Evolutionary conservation across 768 basidiomycete species (phyloP), one percentile per base, ranked within the genome.

Genomic region (Calocera viscosa): DNA sequence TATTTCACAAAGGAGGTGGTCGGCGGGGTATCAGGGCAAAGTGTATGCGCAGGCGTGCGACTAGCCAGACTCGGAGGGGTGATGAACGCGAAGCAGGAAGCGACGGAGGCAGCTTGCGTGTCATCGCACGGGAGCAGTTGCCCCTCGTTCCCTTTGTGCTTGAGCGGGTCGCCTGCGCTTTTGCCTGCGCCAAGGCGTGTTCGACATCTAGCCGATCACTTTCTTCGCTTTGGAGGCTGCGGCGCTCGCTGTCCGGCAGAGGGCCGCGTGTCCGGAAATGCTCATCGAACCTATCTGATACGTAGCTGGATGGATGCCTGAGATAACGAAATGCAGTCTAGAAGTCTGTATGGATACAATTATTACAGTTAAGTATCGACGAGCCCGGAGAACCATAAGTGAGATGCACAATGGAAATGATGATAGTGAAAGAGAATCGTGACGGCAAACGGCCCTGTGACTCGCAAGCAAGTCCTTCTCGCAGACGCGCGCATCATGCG

Each of bases 271-370:
- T 47, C 43, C 35, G 35, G 35, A 14, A 5, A 38, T 38, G 35
- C 35, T 5, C 35, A 14, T 38, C 24, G 43, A 5, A 24, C 8
- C 53, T 26, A 60, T 60, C 26, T 10, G 19, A 26, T 5, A 60
- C 16, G 22, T 28, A 26, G 53, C 53, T 60, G 53, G 30, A 60
- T 16, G 3, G 53, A 26, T 17, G 24, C 24, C 16, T 19, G 43
- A 60, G 24, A 60, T 28, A 11, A 2, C 14, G 10, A 32, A 28
- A 60, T 60, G 53, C 53, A 32, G 53, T 60, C 53, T 60, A 60
- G 24, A 60, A 60, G 53, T 32, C 30, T 60, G 53, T 60, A 60
- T 60, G 53, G 53, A 60, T 60, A 60, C 53, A 60, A 60, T 60
- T 26, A 60, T 60, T 60, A 60, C 53, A 60, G 53, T 22, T 5